Base-by-base conservation (phyloP, 2,329 filamentous ascomycete genomes). In the Hymenoscyphus fraxineus region DNA sequence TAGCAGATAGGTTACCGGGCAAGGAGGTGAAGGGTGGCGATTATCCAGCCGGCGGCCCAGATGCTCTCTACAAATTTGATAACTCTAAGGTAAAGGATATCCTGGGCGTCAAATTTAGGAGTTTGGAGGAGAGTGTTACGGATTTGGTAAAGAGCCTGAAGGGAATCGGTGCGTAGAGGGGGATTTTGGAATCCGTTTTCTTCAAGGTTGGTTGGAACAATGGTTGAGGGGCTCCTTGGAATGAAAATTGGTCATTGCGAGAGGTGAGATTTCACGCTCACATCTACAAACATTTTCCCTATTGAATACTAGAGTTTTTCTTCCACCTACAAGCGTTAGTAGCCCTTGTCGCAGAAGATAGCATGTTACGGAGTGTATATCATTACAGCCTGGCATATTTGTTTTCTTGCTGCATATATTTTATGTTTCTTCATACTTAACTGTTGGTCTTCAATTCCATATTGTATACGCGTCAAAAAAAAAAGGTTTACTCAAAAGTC, bases 101-200 rank as follows among this genome's bases (percentile, higher is more conserved):
- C 0, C 70, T 92, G 58, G 86, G 86, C 0, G 68, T 90, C 31
- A 79, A 86, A 71, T 90, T 86, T 71, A 84, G 73, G 65, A 75
- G 76, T 0, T 76, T 91, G 54, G 82, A 88, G 72, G 77, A 85
- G 72, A 83, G 80, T 60, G 81, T 91, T 62, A 76, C 79, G 22
- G 88, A 90, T 76, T 83, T 85, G 6, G 85, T 89, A 12, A 74
- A 74, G 70, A 76, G 72, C 59, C 70, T 78, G 59, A 73, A 76
- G 69, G 67, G 31, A 54, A 65, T 72, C 56, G 32, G 32, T 31
- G 54, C 54, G 3, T 57, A 51, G 44, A 22, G 27, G 44, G 44
- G 15, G 16, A 35, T 35, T 35, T 47, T 2, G 41, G 15, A n/a
- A 7, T 47, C 19, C 3, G 41, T 19, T 16, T 19, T n/a, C 27